These are phyloP conservation scores for Blastocystis sp. DNA, from an alignment of 352 stramenopile species.

Conservation along the genomic window DNA sequence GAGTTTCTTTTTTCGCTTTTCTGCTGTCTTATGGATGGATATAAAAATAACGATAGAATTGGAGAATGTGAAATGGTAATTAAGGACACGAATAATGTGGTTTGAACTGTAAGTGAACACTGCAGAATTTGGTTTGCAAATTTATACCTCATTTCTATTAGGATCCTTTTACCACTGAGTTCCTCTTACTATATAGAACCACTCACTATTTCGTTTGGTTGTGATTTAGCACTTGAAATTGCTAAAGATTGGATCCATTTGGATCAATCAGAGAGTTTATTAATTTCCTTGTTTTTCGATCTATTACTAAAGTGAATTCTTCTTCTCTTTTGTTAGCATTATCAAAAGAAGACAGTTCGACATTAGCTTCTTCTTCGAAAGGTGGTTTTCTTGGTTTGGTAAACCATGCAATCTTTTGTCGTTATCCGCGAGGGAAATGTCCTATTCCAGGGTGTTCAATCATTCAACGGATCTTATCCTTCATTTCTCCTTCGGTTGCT, in stretches of 20 bases:
- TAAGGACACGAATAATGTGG: no score
- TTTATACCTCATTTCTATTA: no score
- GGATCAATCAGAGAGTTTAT: neutral
- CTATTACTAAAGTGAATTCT: slow-evolving; percentile 8
- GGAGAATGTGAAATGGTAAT: neutral
- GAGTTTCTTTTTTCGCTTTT: slow-evolving; percentile 1
- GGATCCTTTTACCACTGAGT: no score
- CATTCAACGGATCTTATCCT: neutral
- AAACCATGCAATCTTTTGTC: slow-evolving; percentile 36
- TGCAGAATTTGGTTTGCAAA: no score
- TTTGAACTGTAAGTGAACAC: no score
- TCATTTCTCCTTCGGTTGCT: slow-evolving; percentile 12
- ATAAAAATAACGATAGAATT: neutral
- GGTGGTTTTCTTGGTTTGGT: neutral
- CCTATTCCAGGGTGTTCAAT: slow-evolving; percentile 24
- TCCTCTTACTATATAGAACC: no score
- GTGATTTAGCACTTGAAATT: no score
- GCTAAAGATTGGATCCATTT: neutral
- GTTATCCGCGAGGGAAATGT: slow-evolving; percentile 18
- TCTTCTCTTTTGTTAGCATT: neutral
- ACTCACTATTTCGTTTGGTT: no score
- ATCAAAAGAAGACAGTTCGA: neutral
- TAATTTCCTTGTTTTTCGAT: neutral
- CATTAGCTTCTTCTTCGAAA: neutral
- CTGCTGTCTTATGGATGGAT: neutral